Base-by-base conservation (phyloP, 139 green algal genomes). In the Auxenochlorella protothecoides region DNA sequence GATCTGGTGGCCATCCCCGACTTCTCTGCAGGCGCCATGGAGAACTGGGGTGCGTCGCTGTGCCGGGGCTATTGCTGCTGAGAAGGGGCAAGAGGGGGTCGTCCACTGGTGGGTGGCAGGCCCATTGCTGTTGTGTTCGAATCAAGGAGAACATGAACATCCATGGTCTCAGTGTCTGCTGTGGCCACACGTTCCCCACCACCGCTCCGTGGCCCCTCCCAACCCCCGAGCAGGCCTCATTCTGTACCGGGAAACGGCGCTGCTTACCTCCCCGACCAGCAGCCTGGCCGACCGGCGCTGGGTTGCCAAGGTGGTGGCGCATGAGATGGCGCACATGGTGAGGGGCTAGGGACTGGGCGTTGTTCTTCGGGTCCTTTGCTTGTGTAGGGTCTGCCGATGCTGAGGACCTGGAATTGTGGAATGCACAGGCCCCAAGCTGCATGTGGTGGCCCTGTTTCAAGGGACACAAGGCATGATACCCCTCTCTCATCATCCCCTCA, bases 11-110 rank as follows among this genome's bases (percentile, higher is more conserved):
- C 84, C 4, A 88, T 98, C 52, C 93, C 93, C 6, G 86, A 93
- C 69, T 97, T 98, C 76, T 80, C 81, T 55, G 89, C 86, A 5
- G 91, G 93, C 4, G 89, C 92, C 11, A 98, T 98, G 93, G 93
- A 98, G 82, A 98, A 98, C 79, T 97, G 90, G 89, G 93, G 73
- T 72, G 71, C 52, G 68, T 51, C 27, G 6, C 54, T 63, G n/a
- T 68, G 64, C 5, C 53, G 4, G 27, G 27, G 27, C 27, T 44
- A 44, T 44, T 44, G 27, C 27, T 44, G 27, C 27, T 44, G 27
- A 44, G 27, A 44, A 44, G 27, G 27, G 27, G 27, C 27, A 44
- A 44, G 27, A 44, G 27, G 27, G 27, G 27, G 27, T 44, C 27
- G 27, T 44, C 27, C 27, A 44, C 57, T 62, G 57, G 57, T 62